A percentile compares a stretch with the other conserved stretches of the same genome.
Evolutionary conservation across 495 filamentous ascomycete genomes (phyloP).

Genomic region (Lepidopterella palustris): DNA sequence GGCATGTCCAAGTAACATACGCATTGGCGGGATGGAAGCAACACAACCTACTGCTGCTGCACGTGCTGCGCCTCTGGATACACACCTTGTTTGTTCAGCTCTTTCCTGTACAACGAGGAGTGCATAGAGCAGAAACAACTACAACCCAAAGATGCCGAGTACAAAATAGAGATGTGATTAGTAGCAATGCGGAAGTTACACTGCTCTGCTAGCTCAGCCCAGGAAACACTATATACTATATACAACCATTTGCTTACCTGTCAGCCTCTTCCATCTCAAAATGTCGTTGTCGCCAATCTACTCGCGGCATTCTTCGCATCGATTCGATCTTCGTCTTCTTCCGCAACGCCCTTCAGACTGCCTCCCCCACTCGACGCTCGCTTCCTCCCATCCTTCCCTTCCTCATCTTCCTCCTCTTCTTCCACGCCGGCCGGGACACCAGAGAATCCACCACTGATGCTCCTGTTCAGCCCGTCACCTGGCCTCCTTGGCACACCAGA

Average conservation of each 20-base stretch:
- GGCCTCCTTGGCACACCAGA: conserved; percentile 81
- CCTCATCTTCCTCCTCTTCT: conserved; percentile 41
- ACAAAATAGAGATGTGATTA: too few species aligned
- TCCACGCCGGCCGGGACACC: conserved; percentile 18
- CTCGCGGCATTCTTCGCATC: conserved; percentile 94
- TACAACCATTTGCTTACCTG: not conserved
- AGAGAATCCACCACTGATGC: conserved; percentile 64
- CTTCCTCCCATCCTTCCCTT: conserved; percentile 47
- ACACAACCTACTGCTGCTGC: too few species aligned
- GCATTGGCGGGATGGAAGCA: too few species aligned
- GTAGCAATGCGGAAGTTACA: too few species aligned
- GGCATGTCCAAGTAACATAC: too few species aligned
- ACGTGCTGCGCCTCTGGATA: too few species aligned
- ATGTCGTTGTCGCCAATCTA: conserved; percentile 87
- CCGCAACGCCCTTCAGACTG: conserved; percentile 54
- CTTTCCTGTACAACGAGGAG: too few species aligned
- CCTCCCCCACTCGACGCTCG: conserved; percentile 54
- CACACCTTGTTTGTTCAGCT: too few species aligned
- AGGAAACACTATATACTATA: not conserved
- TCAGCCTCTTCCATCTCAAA: conserved; percentile 41
- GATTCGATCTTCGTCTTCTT: conserved; percentile 89
- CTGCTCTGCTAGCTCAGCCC: too few species aligned
- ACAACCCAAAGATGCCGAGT: too few species aligned
- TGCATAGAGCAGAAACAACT: too few species aligned
- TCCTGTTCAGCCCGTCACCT: conserved; percentile 67